phyloP scores from a whole-genome alignment of 345 rosid species.

The Moringa oleifera region DNA sequence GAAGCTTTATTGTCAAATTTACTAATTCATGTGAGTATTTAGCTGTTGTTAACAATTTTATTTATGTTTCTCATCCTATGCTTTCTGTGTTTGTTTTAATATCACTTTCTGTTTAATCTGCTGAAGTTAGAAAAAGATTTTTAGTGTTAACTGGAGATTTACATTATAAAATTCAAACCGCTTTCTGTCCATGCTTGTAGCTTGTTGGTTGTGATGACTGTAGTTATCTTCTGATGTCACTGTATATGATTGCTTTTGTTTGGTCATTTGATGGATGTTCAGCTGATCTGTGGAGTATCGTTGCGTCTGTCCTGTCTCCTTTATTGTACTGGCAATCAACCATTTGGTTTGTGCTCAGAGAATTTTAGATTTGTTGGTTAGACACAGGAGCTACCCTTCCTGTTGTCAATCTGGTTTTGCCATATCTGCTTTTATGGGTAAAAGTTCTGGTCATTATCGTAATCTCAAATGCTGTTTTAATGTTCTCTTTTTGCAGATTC shows the following conservation, averaged over 20 bases:
- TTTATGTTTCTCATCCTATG: slow-evolving; percentile 3
- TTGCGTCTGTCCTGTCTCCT: not conserved
- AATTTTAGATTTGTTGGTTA: too few species aligned
- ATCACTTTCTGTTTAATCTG: not conserved
- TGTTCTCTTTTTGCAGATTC: slow-evolving; percentile 50
- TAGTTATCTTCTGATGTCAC: too few species aligned
- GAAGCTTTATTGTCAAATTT: slow-evolving; percentile 1
- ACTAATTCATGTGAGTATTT: not conserved
- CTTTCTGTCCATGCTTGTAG: not conserved
- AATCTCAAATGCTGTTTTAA: too few species aligned
- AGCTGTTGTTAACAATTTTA: not conserved
- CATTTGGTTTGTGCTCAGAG: too few species aligned
- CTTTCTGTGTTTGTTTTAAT: not conserved
- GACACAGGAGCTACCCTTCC: not conserved
- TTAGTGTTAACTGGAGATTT: not conserved
- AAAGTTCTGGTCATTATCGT: too few species aligned
- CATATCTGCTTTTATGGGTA: not conserved
- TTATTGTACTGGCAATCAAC: not conserved
- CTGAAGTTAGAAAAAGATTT: too few species aligned
- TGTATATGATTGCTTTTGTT: not conserved
- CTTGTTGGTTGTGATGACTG: not conserved
- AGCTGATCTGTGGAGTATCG: not conserved
- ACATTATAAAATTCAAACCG: not conserved
- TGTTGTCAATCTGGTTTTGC: not conserved
- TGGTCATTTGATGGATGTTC: not conserved